Base-by-base conservation (phyloP, 495 filamentous ascomycete species). In the Penicillium bialowiezense region DNA sequence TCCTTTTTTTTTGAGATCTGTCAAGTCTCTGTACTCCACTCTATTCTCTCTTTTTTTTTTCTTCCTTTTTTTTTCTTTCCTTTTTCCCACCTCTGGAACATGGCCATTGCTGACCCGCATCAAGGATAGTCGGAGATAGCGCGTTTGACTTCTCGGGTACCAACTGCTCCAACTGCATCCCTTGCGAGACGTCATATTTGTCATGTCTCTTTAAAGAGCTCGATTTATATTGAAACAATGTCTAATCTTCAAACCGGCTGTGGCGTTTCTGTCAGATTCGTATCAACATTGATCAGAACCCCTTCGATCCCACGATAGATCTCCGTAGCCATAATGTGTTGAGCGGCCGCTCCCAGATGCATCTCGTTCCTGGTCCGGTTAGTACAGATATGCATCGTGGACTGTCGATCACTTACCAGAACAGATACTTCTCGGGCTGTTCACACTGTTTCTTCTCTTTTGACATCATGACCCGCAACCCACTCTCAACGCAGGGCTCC, bases 351-450 rank as follows among this genome's bases (percentile, higher is more conserved):
- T 8, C 77, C 77, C 52, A 79, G 56, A 51, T 74, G 69, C 65
- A 79, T 75, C 15, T 78, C 70, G 54, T 80, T 70, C 77, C 78
- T 81, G 60, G 29, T 15, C 12, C 35, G 36, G 41, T 39, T 40
- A 58, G 50, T 23, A 41, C 19, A 28, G 46, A 48, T 23, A 18
- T 15, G 28, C 28, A 51, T 47, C 35, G 14, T 0, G 26, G 14
- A 12, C 2, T 41, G 55, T 44, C 47, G 51, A 55, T 55, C 19
- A 56, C 69, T 65, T 64, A 79, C 78, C 76, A 78, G 60, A 81
- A 79, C 24, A 80, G 65, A 59, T 71, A 80, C 43, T 67, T 73
- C 7, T 74, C 67, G 2, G 75, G 78, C 36, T 70, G 53, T 28
- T 69, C 64, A 59, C 76, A 80, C 51, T 19, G 44, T 57, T 58